Percentiles rank a stretch among this genome's conserved stretches.
phyloP scores from a whole-genome alignment of 2,329 filamentous ascomycete species.

The Calonectria fujianensis region DNA sequence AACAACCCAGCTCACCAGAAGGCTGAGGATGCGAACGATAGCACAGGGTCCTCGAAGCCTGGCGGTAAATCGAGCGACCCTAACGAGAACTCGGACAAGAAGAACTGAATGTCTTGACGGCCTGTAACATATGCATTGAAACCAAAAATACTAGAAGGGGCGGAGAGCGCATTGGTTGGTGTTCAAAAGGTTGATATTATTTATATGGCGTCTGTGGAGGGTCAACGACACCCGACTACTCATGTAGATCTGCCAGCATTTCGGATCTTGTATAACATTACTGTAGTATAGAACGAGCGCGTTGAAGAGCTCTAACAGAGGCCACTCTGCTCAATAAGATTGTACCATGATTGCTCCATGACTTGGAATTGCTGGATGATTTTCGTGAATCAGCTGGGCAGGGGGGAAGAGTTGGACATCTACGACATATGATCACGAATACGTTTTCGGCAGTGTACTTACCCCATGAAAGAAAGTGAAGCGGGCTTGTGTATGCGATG shows the following conservation, averaged over 20 bases:
- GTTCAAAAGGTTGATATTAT: slow-evolving; percentile 61
- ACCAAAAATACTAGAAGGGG: slow-evolving; percentile 51
- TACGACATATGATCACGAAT: slow-evolving; percentile 37
- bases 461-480: slow-evolving; percentile 39
- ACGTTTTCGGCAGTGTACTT: slow-evolving; percentile 41
- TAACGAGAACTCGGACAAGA: slow-evolving; percentile 57
- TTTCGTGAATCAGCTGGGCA: not conserved
- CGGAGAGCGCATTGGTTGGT: slow-evolving; percentile 60
- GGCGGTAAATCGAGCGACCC: slow-evolving; percentile 52
- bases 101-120: slow-evolving; percentile 52
- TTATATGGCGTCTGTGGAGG: slow-evolving; percentile 57
- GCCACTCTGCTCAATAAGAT: slow-evolving; percentile 61
- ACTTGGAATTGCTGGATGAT: not conserved
- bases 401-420: not conserved
- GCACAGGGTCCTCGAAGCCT: slow-evolving; percentile 45
- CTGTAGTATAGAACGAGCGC: slow-evolving; percentile 56
- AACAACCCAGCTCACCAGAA: slow-evolving; percentile 78
- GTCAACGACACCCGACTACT: slow-evolving; percentile 49
- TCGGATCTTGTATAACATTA: slow-evolving; percentile 59
- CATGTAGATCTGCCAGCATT: slow-evolving; percentile 53
- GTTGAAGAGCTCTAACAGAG: slow-evolving; percentile 54
- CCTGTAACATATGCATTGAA: slow-evolving; percentile 50
- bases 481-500: slow-evolving; percentile 36
- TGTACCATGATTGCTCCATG: slow-evolving; percentile 43
- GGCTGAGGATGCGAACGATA: slow-evolving; percentile 49